Evolutionary conservation across 768 basidiomycete species (phyloP).

Genomic region (Suillus alpinus): DNA sequence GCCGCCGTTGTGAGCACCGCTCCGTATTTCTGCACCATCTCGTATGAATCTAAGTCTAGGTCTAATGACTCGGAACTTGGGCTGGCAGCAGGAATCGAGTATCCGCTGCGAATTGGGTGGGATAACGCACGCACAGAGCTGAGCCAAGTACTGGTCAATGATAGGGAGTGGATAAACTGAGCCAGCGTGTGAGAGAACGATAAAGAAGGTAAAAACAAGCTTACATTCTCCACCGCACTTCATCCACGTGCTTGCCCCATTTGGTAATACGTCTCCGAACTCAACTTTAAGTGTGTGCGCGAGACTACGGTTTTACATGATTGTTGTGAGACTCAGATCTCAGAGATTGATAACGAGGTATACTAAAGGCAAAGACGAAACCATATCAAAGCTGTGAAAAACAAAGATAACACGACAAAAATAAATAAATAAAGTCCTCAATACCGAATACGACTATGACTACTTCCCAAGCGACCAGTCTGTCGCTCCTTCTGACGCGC

Average conservation of each 20-base stretch:
- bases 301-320: not conserved
- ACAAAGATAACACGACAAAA: constrained; percentile 1
- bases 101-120: not conserved
- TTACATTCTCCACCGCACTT: no score
- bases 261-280: not conserved
- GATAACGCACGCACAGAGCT: not conserved
- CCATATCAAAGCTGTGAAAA: constrained; percentile 12
- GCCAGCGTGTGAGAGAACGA: constrained; percentile 5
- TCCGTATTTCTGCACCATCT: constrained; percentile 74
- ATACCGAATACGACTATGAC: constrained; percentile 30
- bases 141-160: not conserved
- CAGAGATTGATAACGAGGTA: constrained; percentile 8
- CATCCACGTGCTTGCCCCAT: not conserved
- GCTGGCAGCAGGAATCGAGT: not conserved
- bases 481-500: constrained; percentile 32
- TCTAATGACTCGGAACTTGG: not conserved
- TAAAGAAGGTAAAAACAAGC: not conserved
- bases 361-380: not conserved
- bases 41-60: constrained; percentile 32
- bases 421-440: constrained; percentile 7
- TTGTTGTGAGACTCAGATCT: not conserved
- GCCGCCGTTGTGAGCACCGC: constrained; percentile 39
- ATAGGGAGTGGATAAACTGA: not conserved
- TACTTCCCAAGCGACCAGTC: constrained; percentile 28
- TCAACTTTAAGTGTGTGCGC: not conserved